phyloP scores from a whole-genome alignment of 495 filamentous ascomycete species.

The Daldinia caldariorum region DNA sequence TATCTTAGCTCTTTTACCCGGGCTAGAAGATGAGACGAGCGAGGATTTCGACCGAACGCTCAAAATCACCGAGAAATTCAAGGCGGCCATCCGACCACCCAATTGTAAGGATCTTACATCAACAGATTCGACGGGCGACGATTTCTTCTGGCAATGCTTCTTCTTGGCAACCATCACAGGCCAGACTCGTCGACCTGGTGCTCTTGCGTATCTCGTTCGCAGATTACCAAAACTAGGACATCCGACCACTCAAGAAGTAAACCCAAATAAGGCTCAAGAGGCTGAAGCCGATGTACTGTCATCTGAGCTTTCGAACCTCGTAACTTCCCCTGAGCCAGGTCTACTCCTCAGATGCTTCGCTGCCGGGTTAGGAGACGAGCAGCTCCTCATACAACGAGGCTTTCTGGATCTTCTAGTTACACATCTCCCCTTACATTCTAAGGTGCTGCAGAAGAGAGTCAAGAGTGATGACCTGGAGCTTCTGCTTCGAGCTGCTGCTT shows the following conservation, averaged over 20 bases:
- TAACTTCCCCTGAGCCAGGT: conserved; percentile 92
- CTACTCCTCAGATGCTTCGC: conserved; percentile 90
- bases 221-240: conserved; percentile 77
- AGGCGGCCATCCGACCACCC: conserved; percentile 67
- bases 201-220: conserved; percentile 83
- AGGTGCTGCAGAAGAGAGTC: conserved; percentile 77
- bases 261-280: conserved; percentile 34
- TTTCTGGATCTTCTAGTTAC: conserved; percentile 93
- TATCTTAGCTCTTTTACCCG: conserved; percentile 84
- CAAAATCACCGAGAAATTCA: conserved; percentile 79
- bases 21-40: conserved; percentile 92
- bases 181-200: conserved; percentile 81
- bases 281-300: conserved; percentile 42
- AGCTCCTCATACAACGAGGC: conserved; percentile 90
- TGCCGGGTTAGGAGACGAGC: conserved; percentile 86
- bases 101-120: conserved; percentile 58
- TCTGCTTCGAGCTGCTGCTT: conserved; percentile 80
- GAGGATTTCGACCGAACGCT: conserved; percentile 95
- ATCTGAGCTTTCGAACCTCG: conserved; percentile 68
- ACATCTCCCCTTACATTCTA: conserved; percentile 87
- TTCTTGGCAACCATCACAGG: conserved; percentile 94
- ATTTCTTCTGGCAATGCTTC: conserved; percentile 98
- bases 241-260: conserved; percentile 45
- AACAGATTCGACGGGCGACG: conserved; percentile 71
- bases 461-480: conserved; percentile 78